Base-by-base conservation (phyloP, 1,284 basidiomycete genomes). In the Tylopilus sp. region DNA sequence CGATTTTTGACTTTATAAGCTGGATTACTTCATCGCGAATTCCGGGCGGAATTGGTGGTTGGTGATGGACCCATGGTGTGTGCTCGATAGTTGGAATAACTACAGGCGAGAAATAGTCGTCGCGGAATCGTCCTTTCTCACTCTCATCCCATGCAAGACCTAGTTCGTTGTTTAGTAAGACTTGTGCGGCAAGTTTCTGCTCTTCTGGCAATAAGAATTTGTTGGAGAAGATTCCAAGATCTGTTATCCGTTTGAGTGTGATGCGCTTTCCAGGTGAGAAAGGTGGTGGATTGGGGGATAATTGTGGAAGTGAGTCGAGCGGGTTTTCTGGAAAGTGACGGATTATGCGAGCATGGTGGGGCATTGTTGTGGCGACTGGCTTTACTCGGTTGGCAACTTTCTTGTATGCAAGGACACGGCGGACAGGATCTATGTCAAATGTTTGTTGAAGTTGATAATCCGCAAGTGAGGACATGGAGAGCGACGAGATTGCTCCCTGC, bases 1-100 rank as follows among this genome's bases (percentile, higher is more conserved):
- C 70, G 1, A 81, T 72, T 60, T 83, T 83, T 3, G 60, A 57
- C 15, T 74, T 63, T 13, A 84, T 73, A 1, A 82, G 61, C 6
- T 72, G 57, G n/a, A 77, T 75, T 3, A 83, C 76, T 57, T 73
- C 58, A 0, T 74, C 60, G 4, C 36, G 47, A 1, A 74, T 67
- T 0, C 70, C 75, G 9, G 73, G 76, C 1, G 74, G 60, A 67
- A 74, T 38, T 41, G 73, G 53, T 60, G 69, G 59, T 66, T 72
- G 24, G 3, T 41, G 38, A 3, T 70, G 57, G 0, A 67, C 58
- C 76, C 77, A 78, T 0, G 74, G 72, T 0, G 41, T 68, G 51
- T 78, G 76, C 22, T 67, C 57, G 1, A 77, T 57, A 1, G 67
- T 69, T 1, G 13, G 75, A 22, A 76, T 69, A 0, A 63, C 16